These are phyloP conservation scores for Claviceps spartinae DNA, from an alignment of 2,329 filamentous ascomycete genomes.

Conservation along the genomic window DNA sequence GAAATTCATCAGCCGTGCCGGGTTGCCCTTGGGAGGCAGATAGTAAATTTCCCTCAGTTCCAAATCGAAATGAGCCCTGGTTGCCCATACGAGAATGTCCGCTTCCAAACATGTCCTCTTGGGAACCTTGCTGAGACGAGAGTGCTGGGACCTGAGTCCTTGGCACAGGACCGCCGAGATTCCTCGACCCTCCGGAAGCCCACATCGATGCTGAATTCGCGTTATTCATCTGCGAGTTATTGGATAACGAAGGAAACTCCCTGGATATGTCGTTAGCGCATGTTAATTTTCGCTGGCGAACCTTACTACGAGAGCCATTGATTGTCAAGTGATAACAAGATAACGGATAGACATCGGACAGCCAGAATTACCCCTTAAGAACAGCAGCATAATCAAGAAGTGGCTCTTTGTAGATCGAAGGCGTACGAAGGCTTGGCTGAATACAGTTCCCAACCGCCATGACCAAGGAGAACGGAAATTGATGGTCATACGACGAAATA, in stretches of 20 bases:
- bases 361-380: constrained; percentile 16
- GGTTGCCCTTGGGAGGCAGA: constrained; percentile 34
- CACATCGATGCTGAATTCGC: constrained; percentile 39
- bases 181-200: constrained; percentile 36
- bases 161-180: constrained; percentile 33
- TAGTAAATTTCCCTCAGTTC: constrained; percentile 29
- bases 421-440: constrained; percentile 8
- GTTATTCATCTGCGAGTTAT: constrained; percentile 40
- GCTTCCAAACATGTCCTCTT: constrained; percentile 32
- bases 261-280: constrained; percentile 21
- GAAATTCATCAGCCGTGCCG: constrained; percentile 45
- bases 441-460: constrained; percentile 8
- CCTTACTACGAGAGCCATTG: neutral
- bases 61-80: constrained; percentile 42
- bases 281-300: neutral
- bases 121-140: constrained; percentile 35
- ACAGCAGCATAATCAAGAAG: constrained; percentile 17
- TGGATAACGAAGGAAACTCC: constrained; percentile 53
- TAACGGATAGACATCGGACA: neutral
- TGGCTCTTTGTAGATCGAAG: neutral
- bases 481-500: neutral
- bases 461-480: neutral
- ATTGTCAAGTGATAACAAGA: neutral
- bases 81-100: constrained; percentile 25
- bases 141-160: constrained; percentile 38